These are phyloP conservation scores for Pythium rishiriense DNA, from an alignment of 352 stramenopile genomes.

Conservation along the genomic window DNA sequence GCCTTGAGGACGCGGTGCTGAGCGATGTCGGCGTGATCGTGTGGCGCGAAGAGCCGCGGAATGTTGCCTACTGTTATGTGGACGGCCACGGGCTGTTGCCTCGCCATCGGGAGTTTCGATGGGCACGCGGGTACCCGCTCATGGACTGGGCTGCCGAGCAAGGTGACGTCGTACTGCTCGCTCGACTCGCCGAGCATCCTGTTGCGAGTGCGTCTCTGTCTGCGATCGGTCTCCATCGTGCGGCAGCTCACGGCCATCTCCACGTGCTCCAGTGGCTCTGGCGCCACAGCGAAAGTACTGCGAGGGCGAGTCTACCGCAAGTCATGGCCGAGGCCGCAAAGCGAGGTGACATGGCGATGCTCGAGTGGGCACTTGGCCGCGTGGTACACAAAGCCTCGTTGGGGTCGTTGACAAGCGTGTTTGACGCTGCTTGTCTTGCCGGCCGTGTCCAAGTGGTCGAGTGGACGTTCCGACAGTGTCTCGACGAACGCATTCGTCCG, in stretches of 20 bases:
- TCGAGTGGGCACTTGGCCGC: background rate
- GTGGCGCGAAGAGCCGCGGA: background rate
- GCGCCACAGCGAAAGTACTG: background rate
- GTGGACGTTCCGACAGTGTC: background rate
- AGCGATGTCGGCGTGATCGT: background rate
- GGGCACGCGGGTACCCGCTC: background rate
- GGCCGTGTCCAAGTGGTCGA: background rate
- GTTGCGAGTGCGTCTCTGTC: background rate
- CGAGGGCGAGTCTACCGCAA: background rate
- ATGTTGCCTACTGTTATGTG: background rate
- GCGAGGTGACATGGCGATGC: constrained; percentile 7
- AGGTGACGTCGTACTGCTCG: background rate
- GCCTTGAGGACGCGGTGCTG: background rate
- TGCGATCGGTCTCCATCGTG: background rate
- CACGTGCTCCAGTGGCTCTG: constrained; percentile 7
- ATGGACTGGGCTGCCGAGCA: constrained; percentile 11
- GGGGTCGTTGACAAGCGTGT: constrained; percentile 1
- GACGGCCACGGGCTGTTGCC: background rate
- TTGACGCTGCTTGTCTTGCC: background rate
- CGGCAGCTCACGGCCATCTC: background rate
- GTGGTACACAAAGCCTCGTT: background rate
- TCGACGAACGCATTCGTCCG: constrained; percentile 1
- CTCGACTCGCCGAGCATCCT: background rate
- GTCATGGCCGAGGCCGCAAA: background rate
- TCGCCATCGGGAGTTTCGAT: background rate